Conservation (phyloP, 306 rosid genomes). For the Arachis hypogaea region DNA sequence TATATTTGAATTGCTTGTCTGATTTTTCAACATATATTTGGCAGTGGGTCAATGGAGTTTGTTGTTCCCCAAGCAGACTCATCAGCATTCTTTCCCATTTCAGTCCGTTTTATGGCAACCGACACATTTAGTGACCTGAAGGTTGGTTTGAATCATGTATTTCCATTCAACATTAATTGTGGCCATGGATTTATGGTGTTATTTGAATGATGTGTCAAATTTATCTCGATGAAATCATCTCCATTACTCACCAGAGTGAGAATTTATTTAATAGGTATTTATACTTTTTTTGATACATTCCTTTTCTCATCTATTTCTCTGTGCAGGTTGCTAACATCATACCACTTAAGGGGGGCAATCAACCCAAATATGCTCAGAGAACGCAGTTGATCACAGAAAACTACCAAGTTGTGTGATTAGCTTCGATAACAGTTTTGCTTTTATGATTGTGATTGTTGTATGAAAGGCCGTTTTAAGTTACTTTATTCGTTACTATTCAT, state of each 20-base stretch:
- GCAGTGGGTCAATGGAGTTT: conserved; percentile 94
- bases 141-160: conserved; percentile 49
- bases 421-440: conserved; percentile 35
- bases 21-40: conserved; percentile 38
- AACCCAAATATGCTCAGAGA: conserved; percentile 85
- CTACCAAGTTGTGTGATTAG: conserved; percentile 75
- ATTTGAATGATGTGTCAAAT: conserved; percentile 15
- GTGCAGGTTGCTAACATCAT: conserved; percentile 66
- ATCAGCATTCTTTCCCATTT: conserved; percentile 85
- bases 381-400: conserved; percentile 85
- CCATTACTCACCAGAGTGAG: neutral
- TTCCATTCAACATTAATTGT: conserved; percentile 14
- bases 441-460: conserved; percentile 14
- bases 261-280: conserved; percentile 18
- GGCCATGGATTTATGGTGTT: neutral
- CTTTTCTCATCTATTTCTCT: neutral
- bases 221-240: conserved; percentile 15
- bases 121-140: conserved; percentile 86
- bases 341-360: conserved; percentile 74
- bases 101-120: conserved; percentile 75
- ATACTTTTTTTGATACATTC: neutral
- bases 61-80: conserved; percentile 91
- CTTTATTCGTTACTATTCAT: conserved; percentile 26
- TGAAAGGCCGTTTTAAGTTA: conserved; percentile 23
- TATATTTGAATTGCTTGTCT: conserved; percentile 19